Evolutionary conservation across 2,329 filamentous ascomycete species (phyloP).

Genomic region (Pyrenophora seminiperda): DNA sequence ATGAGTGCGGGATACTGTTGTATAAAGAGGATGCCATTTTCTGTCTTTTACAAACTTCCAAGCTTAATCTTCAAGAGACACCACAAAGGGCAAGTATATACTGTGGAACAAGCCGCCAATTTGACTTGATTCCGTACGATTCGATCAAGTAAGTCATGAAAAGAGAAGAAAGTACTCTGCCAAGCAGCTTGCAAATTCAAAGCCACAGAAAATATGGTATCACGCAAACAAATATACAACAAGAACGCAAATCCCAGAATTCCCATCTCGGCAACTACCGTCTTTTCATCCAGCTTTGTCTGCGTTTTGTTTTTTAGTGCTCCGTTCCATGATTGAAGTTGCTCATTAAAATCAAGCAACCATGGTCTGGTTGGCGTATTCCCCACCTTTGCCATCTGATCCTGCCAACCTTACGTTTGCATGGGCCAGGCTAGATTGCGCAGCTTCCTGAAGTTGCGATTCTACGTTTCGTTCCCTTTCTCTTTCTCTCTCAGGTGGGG

Average conservation of each 20-base stretch:
- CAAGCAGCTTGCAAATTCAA: too few relatives aligned
- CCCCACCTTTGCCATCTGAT: constrained; percentile 21
- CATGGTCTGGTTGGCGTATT: constrained; percentile 32
- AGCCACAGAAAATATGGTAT: constrained; percentile 2
- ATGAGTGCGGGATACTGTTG: background rate
- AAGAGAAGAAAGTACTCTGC: background rate
- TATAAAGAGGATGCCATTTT: too few relatives aligned
- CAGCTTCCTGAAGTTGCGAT: constrained; percentile 42
- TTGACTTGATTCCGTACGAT: too few relatives aligned
- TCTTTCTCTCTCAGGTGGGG: constrained; percentile 32
- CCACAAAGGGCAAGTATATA: too few relatives aligned
- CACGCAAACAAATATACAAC: constrained; percentile 9
- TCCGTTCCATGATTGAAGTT: background rate
- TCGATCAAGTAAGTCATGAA: background rate
- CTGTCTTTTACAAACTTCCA: too few relatives aligned
- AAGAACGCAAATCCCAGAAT: background rate
- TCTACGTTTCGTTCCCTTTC: constrained; percentile 32
- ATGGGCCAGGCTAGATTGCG: constrained; percentile 42
- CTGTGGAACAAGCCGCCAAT: too few relatives aligned
- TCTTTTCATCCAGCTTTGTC: background rate
- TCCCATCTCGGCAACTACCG: background rate
- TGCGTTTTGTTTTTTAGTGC: background rate
- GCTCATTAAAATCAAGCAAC: constrained; percentile 24
- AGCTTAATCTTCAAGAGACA: too few relatives aligned
- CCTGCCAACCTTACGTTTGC: constrained; percentile 23